These are phyloP conservation scores for Acacia confusa DNA, from an alignment of 306 rosid species.

Conservation along the genomic window DNA sequence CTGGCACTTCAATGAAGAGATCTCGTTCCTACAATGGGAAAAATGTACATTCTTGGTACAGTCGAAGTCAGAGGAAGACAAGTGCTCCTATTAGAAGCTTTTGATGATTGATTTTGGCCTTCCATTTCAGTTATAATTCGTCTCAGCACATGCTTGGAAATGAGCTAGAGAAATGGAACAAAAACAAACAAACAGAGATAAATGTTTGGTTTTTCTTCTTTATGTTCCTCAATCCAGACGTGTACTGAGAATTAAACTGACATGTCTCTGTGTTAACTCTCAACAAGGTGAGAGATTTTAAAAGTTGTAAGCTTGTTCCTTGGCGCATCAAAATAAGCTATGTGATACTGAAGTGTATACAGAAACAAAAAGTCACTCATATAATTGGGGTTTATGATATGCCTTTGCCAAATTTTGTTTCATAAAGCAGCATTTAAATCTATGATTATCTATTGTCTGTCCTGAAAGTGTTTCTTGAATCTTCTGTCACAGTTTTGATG, in stretches of 20 bases:
- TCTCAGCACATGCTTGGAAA: neutral
- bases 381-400: neutral
- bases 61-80: constrained; percentile 43
- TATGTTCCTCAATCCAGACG: neutral
- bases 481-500: neutral
- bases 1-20: constrained; percentile 57
- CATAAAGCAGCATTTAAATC: neutral
- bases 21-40: constrained; percentile 67
- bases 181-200: neutral
- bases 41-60: constrained; percentile 37
- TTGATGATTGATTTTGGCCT: constrained; percentile 17
- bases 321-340: constrained; percentile 25
- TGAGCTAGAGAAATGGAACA: neutral
- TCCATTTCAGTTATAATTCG: neutral
- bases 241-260: neutral
- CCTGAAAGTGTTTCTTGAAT: neutral
- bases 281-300: constrained; percentile 37
- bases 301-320: constrained; percentile 14
- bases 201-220: neutral
- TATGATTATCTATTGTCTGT: neutral
- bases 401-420: constrained; percentile 22
- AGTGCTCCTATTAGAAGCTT: constrained; percentile 47
- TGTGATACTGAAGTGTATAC: constrained; percentile 29
- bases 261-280: constrained; percentile 29
- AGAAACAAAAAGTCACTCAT: constrained; percentile 23